Base-by-base conservation (phyloP, 2,329 filamentous ascomycete species). In the Trichoderma harzianum region DNA sequence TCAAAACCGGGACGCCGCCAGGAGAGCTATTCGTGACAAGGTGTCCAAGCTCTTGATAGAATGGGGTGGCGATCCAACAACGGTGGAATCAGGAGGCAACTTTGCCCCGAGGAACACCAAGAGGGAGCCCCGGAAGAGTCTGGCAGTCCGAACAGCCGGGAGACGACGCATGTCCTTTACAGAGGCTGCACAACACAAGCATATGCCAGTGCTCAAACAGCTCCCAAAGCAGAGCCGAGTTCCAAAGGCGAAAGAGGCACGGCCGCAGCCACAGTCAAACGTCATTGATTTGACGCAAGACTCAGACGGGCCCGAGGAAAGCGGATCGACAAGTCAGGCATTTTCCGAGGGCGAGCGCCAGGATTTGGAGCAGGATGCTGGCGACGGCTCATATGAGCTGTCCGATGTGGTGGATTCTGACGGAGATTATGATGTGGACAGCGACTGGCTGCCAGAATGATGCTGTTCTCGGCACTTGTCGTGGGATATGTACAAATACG, bases 241-340 rank as follows among this genome's bases (percentile, higher is more conserved):
- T 21, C 14, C 51, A 26, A 26, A 32, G 21, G 28, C 14, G 6
- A n/a, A 28, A 4, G 24, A 39, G 36, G 21, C 26, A 14, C 28
- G n/a, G 39, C 12, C 14, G 8, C 51, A 58, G 51, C 8, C 36
- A 43, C 39, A 53, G 21, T 47, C 66, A 21, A 12, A 47, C 24
- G 16, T 70, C 2, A 70, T 72, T 53, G 71, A 72, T 24, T 62
- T 72, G 66, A 72, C 71, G 3, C 66, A 62, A 34, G 72, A 71
- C 24, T 69, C 67, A 47, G 62, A 61, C 16, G 61, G 18, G 2
- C 26, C 68, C 7, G 51, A 21, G 18, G 43, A 21, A 32, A 63
- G 55, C 51, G 60, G 32, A 14, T 30, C 32, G 30, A 47, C 36
- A 24, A 39, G 47, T 57, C 53, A 51, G 6, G n/a, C 43, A 8